Base-by-base conservation (phyloP, 2,329 filamentous ascomycete genomes). In the Fusarium falciforme region DNA sequence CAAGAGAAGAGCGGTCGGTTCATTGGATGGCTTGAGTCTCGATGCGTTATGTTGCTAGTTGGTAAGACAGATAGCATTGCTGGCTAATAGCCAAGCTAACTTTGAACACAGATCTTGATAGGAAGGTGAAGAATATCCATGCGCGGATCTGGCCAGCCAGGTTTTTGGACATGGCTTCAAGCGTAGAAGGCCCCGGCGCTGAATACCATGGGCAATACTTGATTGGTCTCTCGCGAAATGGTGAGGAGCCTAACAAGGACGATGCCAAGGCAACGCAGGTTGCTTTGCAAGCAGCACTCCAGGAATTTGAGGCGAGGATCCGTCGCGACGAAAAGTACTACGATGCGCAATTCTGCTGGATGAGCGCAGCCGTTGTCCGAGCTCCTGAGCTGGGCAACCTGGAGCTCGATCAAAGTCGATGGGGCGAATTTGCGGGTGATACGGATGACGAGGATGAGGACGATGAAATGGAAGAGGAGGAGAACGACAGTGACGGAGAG, bases 21-120 rank as follows among this genome's bases (percentile, higher is more conserved):
- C 57, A 82, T 92, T 0, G 89, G 89, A 12, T 93, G 91, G 91
- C 79, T 93, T 3, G 91, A 93, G 75, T 91, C 89, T 9, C 85
- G 88, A 64, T 90, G 87, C 64, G 84, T 90, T 2, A 82, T 85
- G 67, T 81, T 93, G 36, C 84, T 93, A 22, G 87, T 89, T 69
- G 89, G 89, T 90, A 82, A 81, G 75, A 31, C 20, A 27, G 3
- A 9, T 14, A 7, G 11, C 20, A 29, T 40, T 16, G 16, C 29
- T 17, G 14, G 7, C 35, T 17, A 14, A 31, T 52, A 52, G 47
- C 11, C 3, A 63, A 49, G 35, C 68, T 76, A 31, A 65, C 66
- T 17, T 61, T 57, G 44, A 12, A n/a, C 25, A 61, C 66, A 89
- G 90, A 92, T 68, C 81, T 93, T 20, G 83, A 88, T 67, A 86